Percentiles rank a stretch among this genome's conserved stretches.
Conservation (phyloP, 768 basidiomycete species). For the Rhizopogon vulgaris region DNA sequence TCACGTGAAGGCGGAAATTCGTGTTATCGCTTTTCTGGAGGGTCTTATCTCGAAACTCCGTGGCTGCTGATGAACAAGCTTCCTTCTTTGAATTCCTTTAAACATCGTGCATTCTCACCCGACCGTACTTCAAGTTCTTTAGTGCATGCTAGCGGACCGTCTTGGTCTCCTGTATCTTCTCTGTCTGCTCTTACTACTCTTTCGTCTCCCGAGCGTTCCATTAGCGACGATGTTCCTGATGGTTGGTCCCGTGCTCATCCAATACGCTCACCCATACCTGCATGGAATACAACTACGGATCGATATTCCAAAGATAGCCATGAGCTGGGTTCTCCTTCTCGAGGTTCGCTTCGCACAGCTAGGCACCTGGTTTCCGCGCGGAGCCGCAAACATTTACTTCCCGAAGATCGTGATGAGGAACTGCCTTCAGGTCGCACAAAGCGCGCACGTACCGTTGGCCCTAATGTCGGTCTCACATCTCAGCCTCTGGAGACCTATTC, state of each 20-base stretch:
- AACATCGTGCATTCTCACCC: slow-evolving; percentile 5
- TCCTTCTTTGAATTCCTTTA: slow-evolving; percentile 16
- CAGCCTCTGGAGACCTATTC: background rate
- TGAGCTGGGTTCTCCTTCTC: background rate
- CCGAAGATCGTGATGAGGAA: background rate
- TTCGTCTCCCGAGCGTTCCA: slow-evolving; percentile 16
- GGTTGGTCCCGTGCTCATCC: background rate
- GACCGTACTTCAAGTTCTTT: background rate
- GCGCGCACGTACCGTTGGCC: background rate
- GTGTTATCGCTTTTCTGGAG: slow-evolving; percentile 5
- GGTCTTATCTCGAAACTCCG: slow-evolving; percentile 6
- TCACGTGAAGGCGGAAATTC: background rate
- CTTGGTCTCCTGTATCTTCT: slow-evolving; percentile 19
- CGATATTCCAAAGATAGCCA: background rate
- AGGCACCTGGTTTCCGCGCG: background rate
- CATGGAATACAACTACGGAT: background rate
- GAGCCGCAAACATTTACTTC: background rate
- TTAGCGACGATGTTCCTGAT: background rate
- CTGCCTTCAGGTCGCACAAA: background rate
- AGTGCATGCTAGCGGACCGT: slow-evolving; percentile 8
- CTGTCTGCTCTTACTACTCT: slow-evolving; percentile 25
- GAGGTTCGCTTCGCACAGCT: background rate
- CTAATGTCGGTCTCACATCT: background rate
- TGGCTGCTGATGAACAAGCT: slow-evolving; percentile 24
- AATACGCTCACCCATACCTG: background rate